Base-by-base conservation (phyloP, 352 stramenopile genomes). In the Pythium oligandrum region DNA sequence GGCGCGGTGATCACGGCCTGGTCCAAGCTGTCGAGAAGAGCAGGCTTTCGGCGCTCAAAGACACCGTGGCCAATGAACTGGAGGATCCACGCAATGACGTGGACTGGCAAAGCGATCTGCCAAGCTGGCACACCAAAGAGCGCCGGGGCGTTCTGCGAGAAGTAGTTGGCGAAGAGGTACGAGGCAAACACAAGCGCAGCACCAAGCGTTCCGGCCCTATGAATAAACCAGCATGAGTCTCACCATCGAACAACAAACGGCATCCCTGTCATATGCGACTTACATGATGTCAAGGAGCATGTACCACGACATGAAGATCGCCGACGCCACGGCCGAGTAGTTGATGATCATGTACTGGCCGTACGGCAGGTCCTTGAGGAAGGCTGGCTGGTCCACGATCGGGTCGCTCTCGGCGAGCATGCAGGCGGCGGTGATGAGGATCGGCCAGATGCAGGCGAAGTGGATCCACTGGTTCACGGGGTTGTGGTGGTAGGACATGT, bases 401-500 rank as follows among this genome's bases (percentile, higher is more conserved):
- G 55, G 63, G n/a, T 50, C 11, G 17, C 66, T 68, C 45, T 63
- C 56, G 43, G 66, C 61, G 36, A 83, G 40, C 56, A 87, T 70
- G 49, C 70, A 63, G 10, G 78, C 40, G 40, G 66, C 73, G 1
- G 76, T 68, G 52, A 75, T 62, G 40, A 88, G 61, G 36, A 88
- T 84, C 17, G 70, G 76, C 72, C 73, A 85, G 46, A 88, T 81
- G 59, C 73, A 88, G 2, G 70, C 51, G 17, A 88, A 68, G 55
- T 88, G 78, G 55, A 88, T 78, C 54, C 54, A 63, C 64, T 86
- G 66, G 68, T 88, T 88, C 44, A 66, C 66, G 26, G 50, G 55
- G 58, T 88, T 76, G 62, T 69, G 51, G 58, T 88, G 75, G 64
- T 85, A 88, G 17, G 69, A 79, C 51, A 78, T 66, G 68, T 85